A percentile compares a stretch with the other conserved stretches of the same genome.
Conservation (phyloP, 345 rosid genomes). For the Gossypium rotundifolium region DNA sequence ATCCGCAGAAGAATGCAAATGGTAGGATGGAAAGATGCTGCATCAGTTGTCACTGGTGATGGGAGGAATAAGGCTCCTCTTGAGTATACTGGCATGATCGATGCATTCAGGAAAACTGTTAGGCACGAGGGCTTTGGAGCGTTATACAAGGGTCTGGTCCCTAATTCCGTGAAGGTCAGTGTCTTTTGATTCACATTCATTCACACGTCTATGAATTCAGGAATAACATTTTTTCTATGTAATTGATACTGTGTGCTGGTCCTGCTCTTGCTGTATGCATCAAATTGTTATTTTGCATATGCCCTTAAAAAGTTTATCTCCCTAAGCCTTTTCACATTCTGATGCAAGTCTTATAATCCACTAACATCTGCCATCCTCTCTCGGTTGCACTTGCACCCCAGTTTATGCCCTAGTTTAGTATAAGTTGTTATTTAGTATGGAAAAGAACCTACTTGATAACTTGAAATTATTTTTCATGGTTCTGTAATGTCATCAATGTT, state of each 20-base stretch:
- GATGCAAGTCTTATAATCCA: no score
- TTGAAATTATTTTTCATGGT: neutral
- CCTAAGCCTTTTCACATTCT: no score
- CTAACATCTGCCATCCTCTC: no score
- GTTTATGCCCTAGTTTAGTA: no score
- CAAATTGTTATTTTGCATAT: no score
- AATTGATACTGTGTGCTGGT: neutral
- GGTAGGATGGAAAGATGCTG: constrained; percentile 98
- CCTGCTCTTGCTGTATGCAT: no score
- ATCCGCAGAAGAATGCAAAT: constrained; percentile 98
- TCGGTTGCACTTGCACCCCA: no score
- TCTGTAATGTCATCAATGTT: neutral
- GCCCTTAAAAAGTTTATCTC: no score
- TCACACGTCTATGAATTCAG: neutral
- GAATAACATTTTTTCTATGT: neutral
- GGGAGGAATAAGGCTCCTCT: constrained; percentile 48
- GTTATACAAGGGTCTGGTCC: constrained; percentile 94
- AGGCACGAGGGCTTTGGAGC: constrained; percentile 92
- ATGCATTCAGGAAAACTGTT: constrained; percentile 89
- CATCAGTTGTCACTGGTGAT: constrained; percentile 76
- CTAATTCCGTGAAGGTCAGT: constrained; percentile 93
- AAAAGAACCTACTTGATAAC: neutral
- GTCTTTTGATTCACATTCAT: neutral
- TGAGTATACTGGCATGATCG: constrained; percentile 84
- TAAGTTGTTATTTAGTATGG: neutral